Percentiles rank a stretch among this genome's conserved stretches.
These are phyloP conservation scores for Entonaema liquescens DNA, from an alignment of 495 filamentous ascomycete species.

Conservation along the genomic window DNA sequence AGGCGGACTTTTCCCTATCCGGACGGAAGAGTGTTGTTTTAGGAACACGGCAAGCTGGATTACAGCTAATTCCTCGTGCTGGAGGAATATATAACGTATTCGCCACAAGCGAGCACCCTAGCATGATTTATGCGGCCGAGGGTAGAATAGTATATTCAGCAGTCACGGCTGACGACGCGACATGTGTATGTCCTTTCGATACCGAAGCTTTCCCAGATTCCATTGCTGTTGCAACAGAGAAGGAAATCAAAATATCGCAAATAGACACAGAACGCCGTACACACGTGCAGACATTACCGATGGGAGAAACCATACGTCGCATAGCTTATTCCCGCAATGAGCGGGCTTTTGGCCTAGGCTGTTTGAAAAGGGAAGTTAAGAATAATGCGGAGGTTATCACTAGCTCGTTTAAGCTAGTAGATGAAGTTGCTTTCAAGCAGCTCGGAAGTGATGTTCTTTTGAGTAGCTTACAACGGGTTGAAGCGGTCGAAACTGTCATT, in stretches of 20 bases:
- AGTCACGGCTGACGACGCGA: conserved; percentile 89
- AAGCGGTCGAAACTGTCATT: conserved; percentile 86
- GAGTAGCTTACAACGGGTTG: conserved; percentile 65
- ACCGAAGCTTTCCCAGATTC: conserved; percentile 79
- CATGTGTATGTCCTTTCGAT: conserved; percentile 83
- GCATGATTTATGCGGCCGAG: conserved; percentile 88
- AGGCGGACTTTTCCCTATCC: conserved; percentile 65
- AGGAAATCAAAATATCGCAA: conserved; percentile 78
- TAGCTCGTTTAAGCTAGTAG: conserved; percentile 61
- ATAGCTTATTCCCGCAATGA: conserved; percentile 84
- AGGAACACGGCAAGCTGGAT: conserved; percentile 82
- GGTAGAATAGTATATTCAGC: conserved; percentile 91
- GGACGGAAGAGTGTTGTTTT: conserved; percentile 82
- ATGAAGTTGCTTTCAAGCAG: conserved; percentile 59
- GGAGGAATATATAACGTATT: conserved; percentile 79
- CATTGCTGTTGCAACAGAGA: conserved; percentile 79
- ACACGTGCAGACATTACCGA: conserved; percentile 79
- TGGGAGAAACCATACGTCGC: conserved; percentile 84
- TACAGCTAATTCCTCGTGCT: conserved; percentile 76
- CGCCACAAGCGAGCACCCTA: conserved; percentile 92
- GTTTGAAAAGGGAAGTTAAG: conserved; percentile 69
- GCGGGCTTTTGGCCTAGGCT: conserved; percentile 86
- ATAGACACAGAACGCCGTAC: conserved; percentile 88
- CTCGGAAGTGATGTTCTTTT: conserved; percentile 55
- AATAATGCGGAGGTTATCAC: conserved; percentile 59